Evolutionary conservation across 2,329 filamentous ascomycete genomes (phyloP).

Genomic region (Exophiala bonariae): DNA sequence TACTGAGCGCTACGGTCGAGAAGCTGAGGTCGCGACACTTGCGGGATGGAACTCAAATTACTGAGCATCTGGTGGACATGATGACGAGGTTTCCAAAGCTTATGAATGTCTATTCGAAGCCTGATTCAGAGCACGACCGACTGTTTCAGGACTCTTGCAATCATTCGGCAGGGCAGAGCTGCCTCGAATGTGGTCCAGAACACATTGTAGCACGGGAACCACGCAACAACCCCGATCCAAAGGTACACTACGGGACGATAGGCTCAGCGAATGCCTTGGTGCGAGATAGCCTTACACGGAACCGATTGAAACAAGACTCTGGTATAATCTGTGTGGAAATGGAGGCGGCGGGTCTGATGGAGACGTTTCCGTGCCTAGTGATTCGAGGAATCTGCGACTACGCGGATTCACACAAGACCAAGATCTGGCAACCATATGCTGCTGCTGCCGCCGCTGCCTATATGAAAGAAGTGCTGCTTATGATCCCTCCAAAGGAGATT

Average conservation of each 20-base stretch:
- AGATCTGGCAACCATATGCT: slow-evolving; percentile 14
- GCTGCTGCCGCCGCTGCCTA: slow-evolving; percentile 15
- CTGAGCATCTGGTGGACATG: neutral
- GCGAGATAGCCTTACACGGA: slow-evolving; percentile 17
- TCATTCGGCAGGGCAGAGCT: neutral
- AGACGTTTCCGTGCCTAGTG: slow-evolving; percentile 12
- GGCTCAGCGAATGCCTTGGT: slow-evolving; percentile 31
- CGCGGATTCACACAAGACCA: slow-evolving; percentile 12
- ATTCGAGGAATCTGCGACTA: slow-evolving; percentile 23
- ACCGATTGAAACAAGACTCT: slow-evolving; percentile 1
- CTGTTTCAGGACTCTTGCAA: neutral
- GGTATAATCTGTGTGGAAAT: slow-evolving; percentile 15
- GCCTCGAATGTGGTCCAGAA: neutral
- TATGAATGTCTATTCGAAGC: neutral
- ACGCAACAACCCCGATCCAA: neutral
- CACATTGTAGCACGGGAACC: neutral
- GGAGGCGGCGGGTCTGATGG: slow-evolving; percentile 24
- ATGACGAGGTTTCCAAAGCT: neutral
- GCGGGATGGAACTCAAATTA: neutral
- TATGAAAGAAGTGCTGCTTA: slow-evolving; percentile 15
- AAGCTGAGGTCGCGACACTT: neutral
- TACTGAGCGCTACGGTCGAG: neutral
- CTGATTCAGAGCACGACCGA: neutral
- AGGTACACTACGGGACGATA: slow-evolving; percentile 30
- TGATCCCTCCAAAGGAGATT: neutral